Conservation (phyloP, 768 basidiomycete species). For the Leccinum imitatum region DNA sequence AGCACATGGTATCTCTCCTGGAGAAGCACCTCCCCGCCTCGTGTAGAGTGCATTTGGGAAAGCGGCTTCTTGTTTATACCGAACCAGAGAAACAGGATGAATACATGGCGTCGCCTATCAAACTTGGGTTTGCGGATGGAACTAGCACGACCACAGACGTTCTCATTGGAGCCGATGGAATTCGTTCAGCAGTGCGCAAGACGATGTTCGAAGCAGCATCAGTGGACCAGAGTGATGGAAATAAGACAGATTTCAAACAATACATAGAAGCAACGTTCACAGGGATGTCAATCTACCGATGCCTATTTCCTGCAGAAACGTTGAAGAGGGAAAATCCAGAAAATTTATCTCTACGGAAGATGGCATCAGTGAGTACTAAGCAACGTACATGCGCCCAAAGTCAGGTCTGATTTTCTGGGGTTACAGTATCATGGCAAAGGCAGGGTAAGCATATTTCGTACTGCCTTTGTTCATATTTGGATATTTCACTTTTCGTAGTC, state of each 20-base stretch:
- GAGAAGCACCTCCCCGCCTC: slow-evolving; percentile 19
- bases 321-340: slow-evolving; percentile 28
- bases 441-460: neutral
- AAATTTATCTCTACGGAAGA: slow-evolving; percentile 16
- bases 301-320: slow-evolving; percentile 33
- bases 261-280: slow-evolving; percentile 37
- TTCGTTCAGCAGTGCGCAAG: slow-evolving; percentile 32
- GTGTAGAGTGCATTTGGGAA: slow-evolving; percentile 16
- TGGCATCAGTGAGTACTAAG: slow-evolving; percentile 21
- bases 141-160: slow-evolving; percentile 37
- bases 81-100: slow-evolving; percentile 16
- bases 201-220: slow-evolving; percentile 21
- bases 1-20: slow-evolving; percentile 19
- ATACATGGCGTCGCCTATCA: slow-evolving; percentile 23
- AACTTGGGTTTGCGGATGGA: slow-evolving; percentile 18
- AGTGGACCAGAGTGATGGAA: neutral
- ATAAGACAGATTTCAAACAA: slow-evolving; percentile 6
- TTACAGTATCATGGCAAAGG: slow-evolving; percentile 15
- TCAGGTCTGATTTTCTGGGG: slow-evolving; percentile 9
- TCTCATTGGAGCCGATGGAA: slow-evolving; percentile 47
- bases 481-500: slow-evolving; percentile 29
- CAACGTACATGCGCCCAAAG: neutral
- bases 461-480: neutral
- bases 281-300: slow-evolving; percentile 41
- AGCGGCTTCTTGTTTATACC: slow-evolving; percentile 19